Evolutionary conservation across 1,284 basidiomycete genomes (phyloP).

Genomic region (Dichomitus squalens): DNA sequence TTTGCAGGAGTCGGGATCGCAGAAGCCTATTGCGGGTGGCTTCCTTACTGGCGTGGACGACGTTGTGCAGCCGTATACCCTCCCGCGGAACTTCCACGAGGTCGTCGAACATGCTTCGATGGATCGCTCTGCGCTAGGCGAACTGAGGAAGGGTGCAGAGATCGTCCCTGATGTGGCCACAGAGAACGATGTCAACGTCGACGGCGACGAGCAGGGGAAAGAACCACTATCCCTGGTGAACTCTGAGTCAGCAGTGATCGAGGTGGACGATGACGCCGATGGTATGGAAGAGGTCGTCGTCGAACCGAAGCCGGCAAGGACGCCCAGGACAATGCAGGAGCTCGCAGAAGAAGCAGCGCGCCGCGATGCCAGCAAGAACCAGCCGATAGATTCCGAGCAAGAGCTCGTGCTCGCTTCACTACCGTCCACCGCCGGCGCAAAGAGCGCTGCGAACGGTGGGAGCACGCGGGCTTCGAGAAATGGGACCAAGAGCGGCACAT

Average conservation of each 20-base stretch:
- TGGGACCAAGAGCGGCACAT: conserved; percentile 2
- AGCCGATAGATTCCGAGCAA: conserved; percentile 9
- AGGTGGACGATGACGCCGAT: conserved; percentile 31
- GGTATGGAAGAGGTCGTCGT: conserved; percentile 35
- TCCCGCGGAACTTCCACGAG: conserved; percentile 61
- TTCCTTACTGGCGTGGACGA: conserved; percentile 73
- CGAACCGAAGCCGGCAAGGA: conserved; percentile 20
- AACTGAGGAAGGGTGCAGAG: conserved; percentile 5
- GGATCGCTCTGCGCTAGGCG: conserved; percentile 15
- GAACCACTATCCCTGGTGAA: not conserved
- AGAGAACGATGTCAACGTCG: not conserved
- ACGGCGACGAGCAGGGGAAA: not conserved
- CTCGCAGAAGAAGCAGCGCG: conserved; percentile 53
- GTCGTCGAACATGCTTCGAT: conserved; percentile 26
- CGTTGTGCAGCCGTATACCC: conserved; percentile 68
- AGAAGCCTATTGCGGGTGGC: conserved; percentile 48
- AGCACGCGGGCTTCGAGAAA: conserved; percentile 7
- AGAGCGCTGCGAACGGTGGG: not conserved
- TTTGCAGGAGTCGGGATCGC: conserved; percentile 22
- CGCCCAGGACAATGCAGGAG: conserved; percentile 66
- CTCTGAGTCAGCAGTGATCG: conserved; percentile 2
- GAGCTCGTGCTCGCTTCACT: conserved; percentile 5
- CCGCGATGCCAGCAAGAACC: conserved; percentile 12
- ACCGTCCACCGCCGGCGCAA: conserved; percentile 1
- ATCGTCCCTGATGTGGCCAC: too few relatives aligned